Conservation (phyloP, 2,329 filamentous ascomycete genomes). For the Claviceps sp. region DNA sequence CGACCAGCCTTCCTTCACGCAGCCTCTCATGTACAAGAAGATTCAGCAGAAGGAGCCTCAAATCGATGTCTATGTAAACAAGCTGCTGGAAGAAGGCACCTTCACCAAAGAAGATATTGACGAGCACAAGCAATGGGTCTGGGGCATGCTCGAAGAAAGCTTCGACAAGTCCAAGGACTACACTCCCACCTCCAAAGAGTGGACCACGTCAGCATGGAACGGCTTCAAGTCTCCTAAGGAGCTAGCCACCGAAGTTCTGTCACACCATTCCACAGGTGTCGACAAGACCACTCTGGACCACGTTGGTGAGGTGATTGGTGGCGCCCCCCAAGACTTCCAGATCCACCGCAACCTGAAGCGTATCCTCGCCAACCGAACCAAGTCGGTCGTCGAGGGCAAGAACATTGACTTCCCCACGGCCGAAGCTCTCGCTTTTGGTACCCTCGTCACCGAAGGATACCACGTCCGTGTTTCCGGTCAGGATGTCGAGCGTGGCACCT, state of each 20-base stretch:
- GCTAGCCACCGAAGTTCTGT: slow-evolving; percentile 82
- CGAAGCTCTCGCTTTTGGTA: slow-evolving; percentile 88
- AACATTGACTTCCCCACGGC: slow-evolving; percentile 97
- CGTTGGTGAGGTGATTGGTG: slow-evolving; percentile 70
- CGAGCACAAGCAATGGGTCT: slow-evolving; percentile 99
- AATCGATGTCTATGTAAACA: slow-evolving; percentile 81
- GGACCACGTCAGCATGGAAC: slow-evolving; percentile 98
- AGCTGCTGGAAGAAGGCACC: slow-evolving; percentile 80
- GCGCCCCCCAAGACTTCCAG: slow-evolving; percentile 70
- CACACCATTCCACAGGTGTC: slow-evolving; percentile 78
- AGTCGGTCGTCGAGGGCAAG: slow-evolving; percentile 82
- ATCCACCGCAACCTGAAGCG: slow-evolving; percentile 94
- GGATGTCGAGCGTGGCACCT: slow-evolving; percentile 98
- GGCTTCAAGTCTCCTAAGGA: slow-evolving; percentile 99
- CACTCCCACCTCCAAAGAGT: slow-evolving; percentile 90
- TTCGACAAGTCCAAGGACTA: slow-evolving; percentile 97
- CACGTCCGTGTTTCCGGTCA: slow-evolving; percentile 96
- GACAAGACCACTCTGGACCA: slow-evolving; percentile 59
- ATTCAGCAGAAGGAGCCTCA: slow-evolving; percentile 75
- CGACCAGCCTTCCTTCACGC: slow-evolving; percentile 98
- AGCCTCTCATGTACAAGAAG: slow-evolving; percentile 98
- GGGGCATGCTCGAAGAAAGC: slow-evolving; percentile 97
- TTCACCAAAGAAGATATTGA: slow-evolving; percentile 97
- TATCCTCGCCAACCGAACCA: slow-evolving; percentile 78
- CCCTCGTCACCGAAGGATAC: slow-evolving; percentile 82